Percentiles rank a stretch among this genome's conserved stretches.
Evolutionary conservation across 1,139 yeast species (phyloP).

Genomic region (Nematodospora anomalae): DNA sequence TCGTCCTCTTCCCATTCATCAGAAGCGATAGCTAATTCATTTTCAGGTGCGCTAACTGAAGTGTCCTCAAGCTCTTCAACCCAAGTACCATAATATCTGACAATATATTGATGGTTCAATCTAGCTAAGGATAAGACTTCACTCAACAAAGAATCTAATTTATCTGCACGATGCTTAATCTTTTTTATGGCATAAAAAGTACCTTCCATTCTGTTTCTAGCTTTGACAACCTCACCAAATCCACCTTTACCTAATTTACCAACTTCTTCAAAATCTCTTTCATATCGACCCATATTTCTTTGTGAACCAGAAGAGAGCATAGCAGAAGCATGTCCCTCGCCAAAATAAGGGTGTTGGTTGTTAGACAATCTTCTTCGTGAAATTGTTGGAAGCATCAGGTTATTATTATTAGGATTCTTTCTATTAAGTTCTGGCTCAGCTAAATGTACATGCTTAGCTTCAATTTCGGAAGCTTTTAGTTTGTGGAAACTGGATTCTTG

Average conservation of each 20-base stretch:
- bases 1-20: constrained; percentile 18
- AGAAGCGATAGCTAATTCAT: constrained; percentile 12
- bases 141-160: constrained; percentile 75
- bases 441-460: background rate
- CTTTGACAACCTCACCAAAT: constrained; percentile 96
- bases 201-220: constrained; percentile 89
- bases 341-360: constrained; percentile 12
- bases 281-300: constrained; percentile 34
- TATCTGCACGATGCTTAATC: constrained; percentile 78
- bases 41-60: constrained; percentile 10
- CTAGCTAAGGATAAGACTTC: constrained; percentile 92
- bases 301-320: constrained; percentile 6
- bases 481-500: constrained; percentile 2
- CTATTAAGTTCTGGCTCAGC: background rate
- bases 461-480: background rate
- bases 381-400: constrained; percentile 2
- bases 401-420: background rate
- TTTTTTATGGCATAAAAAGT: constrained; percentile 93
- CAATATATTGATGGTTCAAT: constrained; percentile 92
- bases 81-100: constrained; percentile 97
- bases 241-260: constrained; percentile 94
- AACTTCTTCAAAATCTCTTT: constrained; percentile 86
- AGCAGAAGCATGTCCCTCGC: constrained; percentile 2
- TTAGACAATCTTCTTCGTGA: constrained; percentile 21
- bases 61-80: constrained; percentile 61